Conservation (phyloP, 2,329 filamentous ascomycete species). For the Xylariaceae sp. region DNA sequence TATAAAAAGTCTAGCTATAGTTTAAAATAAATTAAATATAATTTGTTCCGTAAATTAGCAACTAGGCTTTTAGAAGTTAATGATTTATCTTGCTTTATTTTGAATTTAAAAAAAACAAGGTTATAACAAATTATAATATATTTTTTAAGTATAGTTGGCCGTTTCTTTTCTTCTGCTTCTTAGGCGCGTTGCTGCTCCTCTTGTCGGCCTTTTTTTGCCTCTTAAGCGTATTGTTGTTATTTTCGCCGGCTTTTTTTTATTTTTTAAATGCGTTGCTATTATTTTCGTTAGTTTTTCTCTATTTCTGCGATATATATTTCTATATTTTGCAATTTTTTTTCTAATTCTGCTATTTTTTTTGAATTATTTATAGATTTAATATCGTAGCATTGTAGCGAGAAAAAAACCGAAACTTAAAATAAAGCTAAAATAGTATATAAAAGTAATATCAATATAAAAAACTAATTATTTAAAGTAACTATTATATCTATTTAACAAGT, state of each 20-base stretch:
- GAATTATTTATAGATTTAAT: neutral
- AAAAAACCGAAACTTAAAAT: too few relatives aligned
- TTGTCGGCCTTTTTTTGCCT: neutral
- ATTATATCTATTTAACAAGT: neutral
- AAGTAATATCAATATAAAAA: neutral
- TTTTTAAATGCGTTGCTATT: too few relatives aligned
- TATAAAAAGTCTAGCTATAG: slow-evolving; percentile 31
- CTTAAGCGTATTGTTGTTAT: slow-evolving; percentile 1
- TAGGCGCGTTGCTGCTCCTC: slow-evolving; percentile 2
- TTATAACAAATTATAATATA: slow-evolving; percentile 31
- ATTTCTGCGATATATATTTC: neutral
- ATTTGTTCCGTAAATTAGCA: slow-evolving; percentile 29
- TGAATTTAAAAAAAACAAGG: slow-evolving; percentile 23
- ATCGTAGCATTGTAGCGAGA: too few relatives aligned
- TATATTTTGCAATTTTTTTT: neutral
- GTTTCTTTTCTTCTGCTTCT: slow-evolving; percentile 20
- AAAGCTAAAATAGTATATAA: neutral
- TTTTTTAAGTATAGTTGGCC: slow-evolving; percentile 28
- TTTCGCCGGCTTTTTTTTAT: neutral
- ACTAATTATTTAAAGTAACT: neutral
- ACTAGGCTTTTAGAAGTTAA: slow-evolving; percentile 27
- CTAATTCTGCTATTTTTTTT: neutral
- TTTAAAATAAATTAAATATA: slow-evolving; percentile 27
- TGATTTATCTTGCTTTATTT: slow-evolving; percentile 21
- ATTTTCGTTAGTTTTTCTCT: neutral